phyloP scores from a whole-genome alignment of 805 yeast genomes.

The Cyberlindnera meyerae region DNA sequence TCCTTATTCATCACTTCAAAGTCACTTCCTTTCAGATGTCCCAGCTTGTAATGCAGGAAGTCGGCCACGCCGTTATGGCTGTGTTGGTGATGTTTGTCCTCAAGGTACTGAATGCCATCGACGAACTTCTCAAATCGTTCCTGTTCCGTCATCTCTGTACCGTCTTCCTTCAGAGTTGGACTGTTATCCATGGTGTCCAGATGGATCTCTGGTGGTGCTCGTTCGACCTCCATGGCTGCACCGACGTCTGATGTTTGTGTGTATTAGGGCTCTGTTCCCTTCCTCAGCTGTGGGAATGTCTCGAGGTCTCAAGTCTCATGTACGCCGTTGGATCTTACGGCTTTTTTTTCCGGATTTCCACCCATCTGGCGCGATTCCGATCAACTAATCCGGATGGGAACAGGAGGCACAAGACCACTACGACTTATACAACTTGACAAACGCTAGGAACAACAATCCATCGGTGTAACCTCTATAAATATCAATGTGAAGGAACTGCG shows the following conservation, averaged over 20 bases:
- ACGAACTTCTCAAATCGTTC: slow-evolving; percentile 14
- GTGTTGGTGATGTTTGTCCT: slow-evolving; percentile 9
- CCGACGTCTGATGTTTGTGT: no score
- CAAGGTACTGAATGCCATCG: slow-evolving; percentile 9
- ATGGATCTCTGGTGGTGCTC: slow-evolving; percentile 3
- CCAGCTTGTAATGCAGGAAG: slow-evolving; percentile 20
- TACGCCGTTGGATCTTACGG: no score
- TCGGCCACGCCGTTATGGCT: slow-evolving; percentile 20
- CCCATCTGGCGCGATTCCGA: no score
- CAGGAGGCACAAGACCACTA: no score
- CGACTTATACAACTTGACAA: no score
- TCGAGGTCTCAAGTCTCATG: no score
- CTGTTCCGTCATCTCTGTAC: slow-evolving; percentile 2
- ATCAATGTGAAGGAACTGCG: slow-evolving; percentile 43
- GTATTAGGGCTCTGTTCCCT: no score
- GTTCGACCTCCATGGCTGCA: background rate
- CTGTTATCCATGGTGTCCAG: background rate
- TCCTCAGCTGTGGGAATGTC: no score
- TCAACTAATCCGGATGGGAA: no score
- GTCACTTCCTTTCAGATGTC: slow-evolving; percentile 19
- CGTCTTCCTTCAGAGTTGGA: background rate
- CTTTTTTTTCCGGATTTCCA: no score
- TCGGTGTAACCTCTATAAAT: no score
- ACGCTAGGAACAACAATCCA: no score
- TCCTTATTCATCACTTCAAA: slow-evolving; percentile 15